These are phyloP conservation scores for Botryosphaeria dothidea DNA, from an alignment of 2,329 filamentous ascomycete species.

Conservation along the genomic window DNA sequence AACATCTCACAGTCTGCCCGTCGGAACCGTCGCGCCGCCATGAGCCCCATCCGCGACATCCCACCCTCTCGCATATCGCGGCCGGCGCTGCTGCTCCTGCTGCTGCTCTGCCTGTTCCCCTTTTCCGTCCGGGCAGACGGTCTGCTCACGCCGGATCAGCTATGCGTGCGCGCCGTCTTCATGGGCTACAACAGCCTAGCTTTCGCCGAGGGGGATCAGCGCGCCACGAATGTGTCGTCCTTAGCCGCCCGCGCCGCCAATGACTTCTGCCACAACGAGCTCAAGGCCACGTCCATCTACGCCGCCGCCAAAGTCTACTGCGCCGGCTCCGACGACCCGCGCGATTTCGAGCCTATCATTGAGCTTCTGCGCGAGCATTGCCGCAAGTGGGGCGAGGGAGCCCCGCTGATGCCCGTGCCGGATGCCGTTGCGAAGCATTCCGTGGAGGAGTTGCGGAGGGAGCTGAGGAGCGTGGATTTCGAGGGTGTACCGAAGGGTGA, in stretches of 20 bases:
- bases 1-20: neutral
- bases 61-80: neutral
- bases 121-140: neutral
- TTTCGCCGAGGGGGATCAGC: conserved; percentile 7
- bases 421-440: neutral
- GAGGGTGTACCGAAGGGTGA: neutral
- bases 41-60: neutral
- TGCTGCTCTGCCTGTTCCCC: neutral
- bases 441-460: neutral
- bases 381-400: neutral
- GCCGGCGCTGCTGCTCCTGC: neutral
- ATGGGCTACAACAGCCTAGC: conserved; percentile 2
- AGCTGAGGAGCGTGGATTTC: neutral
- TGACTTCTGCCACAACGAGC: neutral
- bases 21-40: neutral
- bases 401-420: neutral
- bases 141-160: neutral
- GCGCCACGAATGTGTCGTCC: too few relatives aligned
- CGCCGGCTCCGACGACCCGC: neutral
- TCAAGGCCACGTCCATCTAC: neutral
- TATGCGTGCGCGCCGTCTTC: conserved; percentile 6
- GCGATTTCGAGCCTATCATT: neutral
- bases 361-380: neutral
- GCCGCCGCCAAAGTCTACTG: neutral
- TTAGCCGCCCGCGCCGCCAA: neutral